A percentile compares a stretch with the other conserved stretches of the same genome.
phyloP scores from a whole-genome alignment of 2,329 filamentous ascomycete genomes.

The Harringtonia aguacate region DNA sequence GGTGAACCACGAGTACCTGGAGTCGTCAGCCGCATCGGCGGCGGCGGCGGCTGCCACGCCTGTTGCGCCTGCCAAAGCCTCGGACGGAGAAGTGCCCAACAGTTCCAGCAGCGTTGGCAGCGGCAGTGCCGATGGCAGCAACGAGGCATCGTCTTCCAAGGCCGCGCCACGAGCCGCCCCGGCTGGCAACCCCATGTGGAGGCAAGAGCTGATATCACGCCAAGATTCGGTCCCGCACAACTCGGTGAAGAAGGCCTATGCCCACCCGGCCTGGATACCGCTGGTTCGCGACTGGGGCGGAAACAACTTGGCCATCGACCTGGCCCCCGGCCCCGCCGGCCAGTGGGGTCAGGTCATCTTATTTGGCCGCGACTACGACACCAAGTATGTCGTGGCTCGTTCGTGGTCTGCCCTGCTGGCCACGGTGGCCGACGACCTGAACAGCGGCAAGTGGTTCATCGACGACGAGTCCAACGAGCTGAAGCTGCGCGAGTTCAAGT shows the following conservation, averaged over 20 bases:
- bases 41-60: constrained; percentile 61
- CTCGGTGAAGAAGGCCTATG: constrained; percentile 84
- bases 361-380: constrained; percentile 95
- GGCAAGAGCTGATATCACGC: constrained; percentile 69
- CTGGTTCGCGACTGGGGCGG: constrained; percentile 96
- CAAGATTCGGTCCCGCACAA: constrained; percentile 84
- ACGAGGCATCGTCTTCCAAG: constrained; percentile 58
- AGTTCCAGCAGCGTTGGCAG: constrained; percentile 27
- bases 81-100: constrained; percentile 20
- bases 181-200: constrained; percentile 54
- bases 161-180: constrained; percentile 33
- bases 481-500: constrained; percentile 86
- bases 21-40: constrained; percentile 45
- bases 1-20: constrained; percentile 83
- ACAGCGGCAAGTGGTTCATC: constrained; percentile 80
- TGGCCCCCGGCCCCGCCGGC: constrained; percentile 80
- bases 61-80: constrained; percentile 38
- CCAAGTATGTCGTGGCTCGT: constrained; percentile 89
- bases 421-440: constrained; percentile 79
- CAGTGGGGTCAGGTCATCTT: constrained; percentile 96
- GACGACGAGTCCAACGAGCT: constrained; percentile 89
- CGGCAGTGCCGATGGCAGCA: constrained; percentile 50
- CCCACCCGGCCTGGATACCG: constrained; percentile 91
- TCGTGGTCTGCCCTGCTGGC: constrained; percentile 88
- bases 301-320: constrained; percentile 90